Evolutionary conservation across 139 green algal genomes (phyloP).

Genomic region (Coelastrella sp.): DNA sequence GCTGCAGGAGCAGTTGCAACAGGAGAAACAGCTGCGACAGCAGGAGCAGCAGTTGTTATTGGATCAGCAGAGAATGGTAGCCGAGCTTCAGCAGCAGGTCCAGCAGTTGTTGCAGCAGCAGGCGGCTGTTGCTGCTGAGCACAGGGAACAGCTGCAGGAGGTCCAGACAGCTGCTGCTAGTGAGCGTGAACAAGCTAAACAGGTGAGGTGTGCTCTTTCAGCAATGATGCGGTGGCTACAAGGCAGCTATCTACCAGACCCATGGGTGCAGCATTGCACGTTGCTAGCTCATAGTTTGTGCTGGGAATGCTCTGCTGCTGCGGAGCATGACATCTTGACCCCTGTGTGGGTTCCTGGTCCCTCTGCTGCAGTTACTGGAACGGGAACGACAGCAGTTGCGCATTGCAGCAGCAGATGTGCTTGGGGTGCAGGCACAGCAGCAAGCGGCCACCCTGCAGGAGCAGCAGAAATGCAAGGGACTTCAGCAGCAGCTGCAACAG

Average conservation of each 20-base stretch:
- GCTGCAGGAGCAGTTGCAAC: slow-evolving; percentile 19
- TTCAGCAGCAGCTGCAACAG: slow-evolving; percentile 16
- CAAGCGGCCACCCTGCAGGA: not conserved
- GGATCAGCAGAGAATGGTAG: slow-evolving; percentile 19
- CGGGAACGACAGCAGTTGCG: slow-evolving; percentile 35
- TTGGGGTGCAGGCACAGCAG: slow-evolving; percentile 13
- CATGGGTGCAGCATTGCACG: not conserved
- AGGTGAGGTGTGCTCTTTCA: no score
- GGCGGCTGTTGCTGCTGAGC: not conserved
- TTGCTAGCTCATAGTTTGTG: not conserved
- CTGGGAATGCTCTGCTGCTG: no score
- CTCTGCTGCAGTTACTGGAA: slow-evolving; percentile 27
- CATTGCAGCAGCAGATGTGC: not conserved
- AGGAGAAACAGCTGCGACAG: slow-evolving; percentile 14
- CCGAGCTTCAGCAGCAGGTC: slow-evolving; percentile 38
- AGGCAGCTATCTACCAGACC: no score
- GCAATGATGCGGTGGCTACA: no score
- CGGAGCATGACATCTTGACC: no score
- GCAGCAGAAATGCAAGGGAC: not conserved
- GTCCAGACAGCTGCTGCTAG: not conserved
- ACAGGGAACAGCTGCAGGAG: slow-evolving; percentile 27
- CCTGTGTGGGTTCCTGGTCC: no score
- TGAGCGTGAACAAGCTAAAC: slow-evolving; percentile 10
- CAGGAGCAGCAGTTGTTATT: slow-evolving; percentile 28
- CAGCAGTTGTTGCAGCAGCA: slow-evolving; percentile 40